Evolutionary conservation across 306 rosid genomes (phyloP), one percentile per base, ranked within the genome.

Genomic region (Quercus parvula): DNA sequence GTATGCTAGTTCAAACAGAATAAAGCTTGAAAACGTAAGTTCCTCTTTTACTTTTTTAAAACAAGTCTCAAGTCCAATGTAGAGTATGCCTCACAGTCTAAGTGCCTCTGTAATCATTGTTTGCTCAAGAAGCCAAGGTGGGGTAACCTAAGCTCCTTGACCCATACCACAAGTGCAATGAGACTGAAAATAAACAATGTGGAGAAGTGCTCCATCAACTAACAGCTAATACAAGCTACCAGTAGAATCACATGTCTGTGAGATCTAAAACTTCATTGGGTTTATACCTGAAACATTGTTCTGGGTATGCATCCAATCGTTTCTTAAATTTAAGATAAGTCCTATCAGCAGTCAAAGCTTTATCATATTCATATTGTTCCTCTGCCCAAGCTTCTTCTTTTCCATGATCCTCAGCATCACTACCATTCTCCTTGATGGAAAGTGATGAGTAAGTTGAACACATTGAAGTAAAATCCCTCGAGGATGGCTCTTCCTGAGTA

Each of bases 241-340:
- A 22, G 57, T 59, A 55, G 76, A 76, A 25, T 74, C 52, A 61
- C 71, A 56, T 69, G 49, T 41, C 75, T 38, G 41, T 2, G 3
- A 62, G 27, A 3, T 61, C 25, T 6, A 66, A 75, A 73, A n/a
- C 64, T 46, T 44, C 27, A 59, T 41, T 71, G 56, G 71, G 5
- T 70, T 31, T 71, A 44, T 81, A 92, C 98, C 98, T 91, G 81
- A 92, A 91, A 87, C 99, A 94, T 82, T 94, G 99, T 63, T 92
- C 89, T 41, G 97, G 97, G 75, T 54, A 71, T 2, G 92, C 94
- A 86, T 91, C 95, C 88, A 94, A 49, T 70, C 89, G 91, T 80
- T 92, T 92, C 88, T 88, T 91, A 85, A 94, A 94, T 90, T 94
- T 92, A 64, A 94, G 91, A 90, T 90, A 94, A 55, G 89, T 87